These are phyloP conservation scores for Aurantiochytrium sp. DNA, from an alignment of 108 stramenopile genomes.

Conservation along the genomic window DNA sequence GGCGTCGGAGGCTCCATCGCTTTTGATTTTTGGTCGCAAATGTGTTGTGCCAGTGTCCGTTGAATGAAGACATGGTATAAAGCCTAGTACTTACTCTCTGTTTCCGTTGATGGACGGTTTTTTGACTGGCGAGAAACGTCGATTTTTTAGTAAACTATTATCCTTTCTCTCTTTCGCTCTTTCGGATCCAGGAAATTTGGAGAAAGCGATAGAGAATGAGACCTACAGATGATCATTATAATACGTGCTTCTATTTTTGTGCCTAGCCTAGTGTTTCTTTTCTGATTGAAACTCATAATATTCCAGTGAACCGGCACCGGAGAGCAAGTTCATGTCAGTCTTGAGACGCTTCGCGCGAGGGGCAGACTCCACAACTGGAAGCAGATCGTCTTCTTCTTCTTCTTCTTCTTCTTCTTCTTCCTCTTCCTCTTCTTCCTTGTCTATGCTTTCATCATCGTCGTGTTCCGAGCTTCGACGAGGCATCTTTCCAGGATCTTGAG, in stretches of 20 bases:
- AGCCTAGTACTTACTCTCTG: too few species aligned
- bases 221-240: too few species aligned
- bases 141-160: too few species aligned
- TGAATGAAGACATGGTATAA: not conserved
- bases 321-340: not conserved
- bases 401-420: not conserved
- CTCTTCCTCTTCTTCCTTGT: not conserved
- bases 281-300: not conserved
- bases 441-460: not conserved
- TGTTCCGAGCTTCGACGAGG: not conserved
- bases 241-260: too few species aligned
- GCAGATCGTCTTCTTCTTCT: slow-evolving; percentile 1
- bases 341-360: not conserved
- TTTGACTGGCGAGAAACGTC: too few species aligned
- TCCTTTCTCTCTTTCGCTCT: too few species aligned
- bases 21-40: not conserved
- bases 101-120: too few species aligned
- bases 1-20: not conserved
- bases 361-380: not conserved
- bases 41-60: not conserved
- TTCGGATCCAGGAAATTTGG: too few species aligned
- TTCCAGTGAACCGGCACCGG: not conserved
- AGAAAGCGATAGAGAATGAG: too few species aligned
- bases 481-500: not conserved
- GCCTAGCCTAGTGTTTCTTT: not conserved